Base-by-base conservation (phyloP, 1,284 basidiomycete species). In the Tilletia indica region DNA sequence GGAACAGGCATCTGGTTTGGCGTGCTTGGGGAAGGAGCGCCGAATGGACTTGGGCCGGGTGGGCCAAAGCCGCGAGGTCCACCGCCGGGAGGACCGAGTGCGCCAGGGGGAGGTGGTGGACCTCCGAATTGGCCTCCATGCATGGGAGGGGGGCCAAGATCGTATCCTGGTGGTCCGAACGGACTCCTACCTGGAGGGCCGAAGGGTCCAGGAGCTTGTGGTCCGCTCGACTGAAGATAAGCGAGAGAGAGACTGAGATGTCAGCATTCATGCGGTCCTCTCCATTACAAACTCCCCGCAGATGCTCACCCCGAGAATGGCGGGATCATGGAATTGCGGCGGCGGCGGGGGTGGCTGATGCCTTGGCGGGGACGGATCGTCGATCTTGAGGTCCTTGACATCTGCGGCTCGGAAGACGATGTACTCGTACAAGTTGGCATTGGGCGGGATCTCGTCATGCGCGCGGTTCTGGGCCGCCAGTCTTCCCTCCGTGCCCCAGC, bases 401-500 rank as follows among this genome's bases (percentile, higher is more conserved):
- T 86, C 85, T 21, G 84, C 80, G 6, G 85, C 85, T 14, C 83
- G 77, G 76, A 84, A 84, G 68, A 84, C 75, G 49, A 87, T 90
- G 86, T 85, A 92, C 89, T 85, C 85, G 69, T 85, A 86, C 14
- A 84, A 80, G 48, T 81, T 83, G 31, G 84, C 82, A 61, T 78
- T 81, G 16, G 83, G 76, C 2, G 85, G 83, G 36, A 86, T 82
- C 71, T 83, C 85, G 64, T 84, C 84, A 25, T 80, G 76, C n/a
- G 82, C 78, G n/a, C 91, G 88, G 9, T 81, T 84, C 34, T 80
- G 80, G 21, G 83, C 78, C 11, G 84, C 76, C 25, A 91, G 89
- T 80, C 93, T 89, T 72, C 89, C 88, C 84, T 94, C 92, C 4
- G 93, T 94, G 48, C 92, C 92, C 91, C 93, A 93, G 58, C 92